Conservation (phyloP, 108 stramenopile species). For the Chaetoceros tenuissimus region DNA sequence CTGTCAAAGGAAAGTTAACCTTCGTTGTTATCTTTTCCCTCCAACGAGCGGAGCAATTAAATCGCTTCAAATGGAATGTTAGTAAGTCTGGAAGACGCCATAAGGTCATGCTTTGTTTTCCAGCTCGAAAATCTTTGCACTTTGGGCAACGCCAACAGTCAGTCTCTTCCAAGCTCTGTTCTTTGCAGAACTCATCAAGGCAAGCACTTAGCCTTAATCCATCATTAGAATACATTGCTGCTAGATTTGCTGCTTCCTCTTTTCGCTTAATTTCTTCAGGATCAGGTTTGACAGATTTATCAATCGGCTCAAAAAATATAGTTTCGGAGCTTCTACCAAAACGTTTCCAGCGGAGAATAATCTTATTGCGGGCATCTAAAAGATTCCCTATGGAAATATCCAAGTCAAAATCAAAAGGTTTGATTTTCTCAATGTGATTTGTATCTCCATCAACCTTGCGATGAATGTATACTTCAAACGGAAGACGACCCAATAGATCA, state of each 20-base stretch:
- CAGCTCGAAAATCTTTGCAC: slow-evolving; percentile 82
- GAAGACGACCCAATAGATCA: slow-evolving; percentile 47
- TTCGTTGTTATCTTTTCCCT: slow-evolving; percentile 90
- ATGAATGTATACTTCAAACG: slow-evolving; percentile 50
- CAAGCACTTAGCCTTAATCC: slow-evolving; percentile 75
- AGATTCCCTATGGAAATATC: slow-evolving; percentile 73
- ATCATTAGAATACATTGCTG: slow-evolving; percentile 23
- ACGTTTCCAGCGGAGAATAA: slow-evolving; percentile 69
- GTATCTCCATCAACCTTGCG: not conserved
- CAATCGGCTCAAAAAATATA: slow-evolving; percentile 45
- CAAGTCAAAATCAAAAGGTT: slow-evolving; percentile 68
- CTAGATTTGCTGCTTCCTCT: not conserved
- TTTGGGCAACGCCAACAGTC: slow-evolving; percentile 76
- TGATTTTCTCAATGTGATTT: slow-evolving; percentile 43
- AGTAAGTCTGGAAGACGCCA: slow-evolving; percentile 90
- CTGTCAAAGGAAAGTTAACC: slow-evolving; percentile 88
- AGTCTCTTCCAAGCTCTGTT: slow-evolving; percentile 55
- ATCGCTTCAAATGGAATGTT: slow-evolving; percentile 92
- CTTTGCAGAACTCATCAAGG: slow-evolving; percentile 82
- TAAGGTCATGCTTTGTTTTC: slow-evolving; percentile 75
- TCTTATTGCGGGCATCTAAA: slow-evolving; percentile 54
- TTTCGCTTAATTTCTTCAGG: not conserved
- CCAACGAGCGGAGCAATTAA: slow-evolving; percentile 86
- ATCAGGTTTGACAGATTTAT: slow-evolving; percentile 9
- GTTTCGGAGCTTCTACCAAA: slow-evolving; percentile 3